phyloP scores from a whole-genome alignment of 78 protist genomes.

The Monosiga brevicollis region DNA sequence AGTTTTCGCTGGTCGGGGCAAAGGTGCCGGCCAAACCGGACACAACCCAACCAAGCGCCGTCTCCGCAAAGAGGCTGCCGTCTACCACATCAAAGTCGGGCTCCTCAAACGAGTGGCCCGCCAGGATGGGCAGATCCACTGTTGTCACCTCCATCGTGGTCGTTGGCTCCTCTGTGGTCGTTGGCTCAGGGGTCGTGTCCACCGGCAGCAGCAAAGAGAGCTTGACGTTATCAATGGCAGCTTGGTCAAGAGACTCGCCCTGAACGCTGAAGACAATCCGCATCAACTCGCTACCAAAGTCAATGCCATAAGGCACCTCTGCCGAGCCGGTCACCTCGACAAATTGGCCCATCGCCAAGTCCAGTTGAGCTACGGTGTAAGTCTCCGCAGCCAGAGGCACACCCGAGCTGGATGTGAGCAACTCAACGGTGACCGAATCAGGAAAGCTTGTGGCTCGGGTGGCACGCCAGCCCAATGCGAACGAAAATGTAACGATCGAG shows the following conservation, averaged over 20 bases:
- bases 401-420: not conserved
- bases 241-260: not conserved
- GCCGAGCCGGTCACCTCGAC: not conserved
- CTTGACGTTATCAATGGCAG: not conserved
- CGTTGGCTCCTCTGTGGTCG: not conserved
- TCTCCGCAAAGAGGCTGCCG: not conserved
- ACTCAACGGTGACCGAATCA: not conserved
- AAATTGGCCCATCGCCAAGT: not conserved
- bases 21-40: not conserved
- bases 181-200: not conserved
- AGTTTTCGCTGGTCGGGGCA: not conserved
- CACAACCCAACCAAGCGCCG: not conserved
- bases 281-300: not conserved
- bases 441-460: not conserved
- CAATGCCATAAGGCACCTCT: not conserved
- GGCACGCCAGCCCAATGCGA: not conserved
- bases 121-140: not conserved
- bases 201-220: not conserved
- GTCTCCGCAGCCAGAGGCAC: not conserved
- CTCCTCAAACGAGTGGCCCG: not conserved
- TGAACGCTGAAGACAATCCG: not conserved
- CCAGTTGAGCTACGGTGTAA: not conserved
- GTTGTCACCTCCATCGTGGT: not conserved
- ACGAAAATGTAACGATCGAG: not conserved
- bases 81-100: not conserved